Evolutionary conservation across 805 yeast genomes (phyloP).

Genomic region (Scheffersomyces ergatensis): DNA sequence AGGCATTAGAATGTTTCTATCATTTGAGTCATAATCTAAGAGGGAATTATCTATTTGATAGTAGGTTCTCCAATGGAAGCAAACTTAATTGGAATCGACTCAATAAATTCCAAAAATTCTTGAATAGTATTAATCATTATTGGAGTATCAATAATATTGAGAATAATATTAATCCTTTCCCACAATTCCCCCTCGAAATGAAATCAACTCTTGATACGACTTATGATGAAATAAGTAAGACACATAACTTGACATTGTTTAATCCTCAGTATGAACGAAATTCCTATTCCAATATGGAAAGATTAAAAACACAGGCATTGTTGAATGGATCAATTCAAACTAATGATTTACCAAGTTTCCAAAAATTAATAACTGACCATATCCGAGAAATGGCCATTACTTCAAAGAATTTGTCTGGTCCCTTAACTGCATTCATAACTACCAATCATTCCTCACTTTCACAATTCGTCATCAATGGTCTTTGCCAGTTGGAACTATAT

Average conservation of each 20-base stretch:
- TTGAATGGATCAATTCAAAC: slow-evolving; percentile 24
- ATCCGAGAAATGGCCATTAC: slow-evolving; percentile 7
- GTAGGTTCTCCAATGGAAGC: not conserved
- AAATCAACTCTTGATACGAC: too few relatives aligned
- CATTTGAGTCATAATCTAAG: slow-evolving; percentile 9
- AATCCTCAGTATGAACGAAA: slow-evolving; percentile 26
- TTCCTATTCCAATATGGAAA: slow-evolving; percentile 18
- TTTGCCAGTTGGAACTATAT: slow-evolving; percentile 21
- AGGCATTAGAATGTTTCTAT: slow-evolving; percentile 22
- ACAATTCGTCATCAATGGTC: slow-evolving; percentile 22
- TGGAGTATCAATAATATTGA: slow-evolving; percentile 1
- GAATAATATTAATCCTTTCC: not conserved
- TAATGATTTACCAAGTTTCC: slow-evolving; percentile 32
- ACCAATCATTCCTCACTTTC: slow-evolving; percentile 24
- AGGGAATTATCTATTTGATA: not conserved
- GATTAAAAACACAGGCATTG: slow-evolving; percentile 18
- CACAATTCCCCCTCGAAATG: slow-evolving; percentile 1
- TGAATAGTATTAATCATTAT: not conserved
- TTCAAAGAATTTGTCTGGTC: slow-evolving; percentile 6
- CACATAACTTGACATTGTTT: slow-evolving; percentile 7
- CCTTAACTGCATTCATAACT: slow-evolving; percentile 10
- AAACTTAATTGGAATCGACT: not conserved
- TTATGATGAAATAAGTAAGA: too few relatives aligned
- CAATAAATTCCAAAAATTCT: slow-evolving; percentile 1
- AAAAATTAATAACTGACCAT: slow-evolving; percentile 13